Evolutionary conservation across 768 basidiomycete genomes (phyloP), one percentile per base, ranked within the genome.

Genomic region (Lactarius indigo): DNA sequence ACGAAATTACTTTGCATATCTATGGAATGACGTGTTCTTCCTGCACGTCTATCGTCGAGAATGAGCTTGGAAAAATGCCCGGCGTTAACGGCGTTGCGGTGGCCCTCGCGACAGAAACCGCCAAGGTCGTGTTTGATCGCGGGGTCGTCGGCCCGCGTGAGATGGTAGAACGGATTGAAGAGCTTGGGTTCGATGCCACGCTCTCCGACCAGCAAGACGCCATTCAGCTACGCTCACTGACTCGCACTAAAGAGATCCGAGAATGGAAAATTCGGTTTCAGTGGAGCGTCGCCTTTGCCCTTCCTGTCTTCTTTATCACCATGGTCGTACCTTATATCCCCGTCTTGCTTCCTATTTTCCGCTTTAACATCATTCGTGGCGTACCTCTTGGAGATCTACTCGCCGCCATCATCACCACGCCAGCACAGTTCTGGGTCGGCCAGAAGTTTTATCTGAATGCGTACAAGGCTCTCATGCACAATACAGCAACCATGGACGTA

Each of bases 401-500:
- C 26, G 81, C 87, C 64, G 78, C 94, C 50, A 57, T 84, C 30
- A 82, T 98, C 63, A 95, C 94, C 10, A 90, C 96, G 2, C 96
- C 96, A 7, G 88, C 93, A 2, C 97, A 98, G 74, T 92, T 94
- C 72, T 96, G 91, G 87, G 81, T 98, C 44, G 97, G 94, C 3
- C 79, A 78, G 62, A 88, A 87, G 70, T 98, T 98, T 78, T 96
- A 97, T 76, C 83, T 83, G 52, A 91, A 87, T 68, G 95, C 97
- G 9, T 97, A 84, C 82, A 96, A 96, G 77, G 87, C 95, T 5
- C 79, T 98, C 61, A 91, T 86, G 75, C 97, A 99, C 76, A 84
- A 87, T 31, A 84, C 87, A 9, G 92, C 95, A 8, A 99, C 96
- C 2, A 99, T 99, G 96, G 97, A 99, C 75, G 94, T 98, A 47